Evolutionary conservation across 169 alveolate genomes (phyloP).

Genomic region (Theileria annulata): DNA sequence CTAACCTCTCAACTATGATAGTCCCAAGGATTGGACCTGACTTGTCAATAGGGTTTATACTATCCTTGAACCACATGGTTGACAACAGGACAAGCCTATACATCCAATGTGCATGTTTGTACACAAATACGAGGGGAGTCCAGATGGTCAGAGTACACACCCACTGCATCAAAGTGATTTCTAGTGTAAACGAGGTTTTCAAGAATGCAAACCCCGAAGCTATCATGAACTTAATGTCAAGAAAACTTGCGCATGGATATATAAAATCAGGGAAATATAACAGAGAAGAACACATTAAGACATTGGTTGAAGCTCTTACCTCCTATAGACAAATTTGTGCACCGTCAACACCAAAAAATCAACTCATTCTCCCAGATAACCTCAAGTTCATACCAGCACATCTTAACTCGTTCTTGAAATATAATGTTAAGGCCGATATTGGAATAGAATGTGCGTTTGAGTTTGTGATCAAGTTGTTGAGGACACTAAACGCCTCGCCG

Average conservation of each 20-base stretch:
- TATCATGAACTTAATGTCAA: conserved; percentile 60
- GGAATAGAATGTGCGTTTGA: conserved; percentile 12
- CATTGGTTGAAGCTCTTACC: conserved; percentile 28
- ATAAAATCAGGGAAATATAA: conserved; percentile 19
- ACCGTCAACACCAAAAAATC: conserved; percentile 78
- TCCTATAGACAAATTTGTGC: conserved; percentile 59
- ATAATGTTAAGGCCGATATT: conserved; percentile 34
- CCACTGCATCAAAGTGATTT: conserved; percentile 55
- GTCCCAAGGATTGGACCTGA: conserved; percentile 73
- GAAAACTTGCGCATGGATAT: conserved; percentile 59
- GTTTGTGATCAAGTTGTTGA: conserved; percentile 43
- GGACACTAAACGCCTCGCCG: conserved; percentile 42
- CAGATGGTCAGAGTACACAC: conserved; percentile 72
- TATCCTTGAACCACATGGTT: conserved; percentile 61
- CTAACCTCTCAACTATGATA: conserved; percentile 58
- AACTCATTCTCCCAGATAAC: conserved; percentile 84
- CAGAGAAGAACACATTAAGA: conserved; percentile 12
- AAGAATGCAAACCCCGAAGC: conserved; percentile 68
- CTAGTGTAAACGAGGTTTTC: conserved; percentile 59
- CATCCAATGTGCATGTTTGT: conserved; percentile 75
- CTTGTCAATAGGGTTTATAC: conserved; percentile 66
- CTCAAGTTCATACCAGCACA: conserved; percentile 78
- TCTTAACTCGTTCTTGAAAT: conserved; percentile 75
- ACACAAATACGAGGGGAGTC: conserved; percentile 62
- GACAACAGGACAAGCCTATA: conserved; percentile 55